These are phyloP conservation scores for Medicago ruthenica DNA, from an alignment of 306 rosid genomes.

Conservation along the genomic window DNA sequence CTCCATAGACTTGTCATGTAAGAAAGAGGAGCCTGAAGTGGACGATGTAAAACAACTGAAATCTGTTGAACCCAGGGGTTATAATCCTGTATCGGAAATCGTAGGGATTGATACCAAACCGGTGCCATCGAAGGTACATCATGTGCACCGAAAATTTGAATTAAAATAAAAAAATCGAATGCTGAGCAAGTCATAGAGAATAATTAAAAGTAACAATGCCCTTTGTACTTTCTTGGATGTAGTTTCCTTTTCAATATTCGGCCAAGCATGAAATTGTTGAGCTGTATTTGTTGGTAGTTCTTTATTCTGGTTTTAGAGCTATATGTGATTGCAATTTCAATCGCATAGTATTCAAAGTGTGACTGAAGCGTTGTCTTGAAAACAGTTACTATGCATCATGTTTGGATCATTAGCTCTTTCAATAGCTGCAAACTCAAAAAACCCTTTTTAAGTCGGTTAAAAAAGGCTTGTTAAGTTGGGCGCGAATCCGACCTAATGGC, in stretches of 20 bases:
- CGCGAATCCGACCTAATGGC: too few species aligned
- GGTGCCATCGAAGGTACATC: constrained; percentile 61
- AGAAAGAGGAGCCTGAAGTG: constrained; percentile 55
- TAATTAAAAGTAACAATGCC: constrained; percentile 32
- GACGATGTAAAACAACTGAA: constrained; percentile 46
- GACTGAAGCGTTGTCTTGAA: neutral
- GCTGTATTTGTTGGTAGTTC: constrained; percentile 35
- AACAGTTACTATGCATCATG: constrained; percentile 10
- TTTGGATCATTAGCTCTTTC: too few species aligned
- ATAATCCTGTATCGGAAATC: constrained; percentile 47
- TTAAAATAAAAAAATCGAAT: constrained; percentile 70
- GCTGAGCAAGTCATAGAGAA: constrained; percentile 52
- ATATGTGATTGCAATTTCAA: constrained; percentile 42
- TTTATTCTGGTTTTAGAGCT: constrained; percentile 10
- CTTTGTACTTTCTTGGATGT: constrained; percentile 34
- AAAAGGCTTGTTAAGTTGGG: too few species aligned
- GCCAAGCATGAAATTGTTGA: constrained; percentile 43
- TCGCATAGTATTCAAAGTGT: constrained; percentile 24
- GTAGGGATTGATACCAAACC: constrained; percentile 52
- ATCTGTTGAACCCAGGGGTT: constrained; percentile 61
- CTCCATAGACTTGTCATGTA: constrained; percentile 45
- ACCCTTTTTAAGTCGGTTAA: too few species aligned
- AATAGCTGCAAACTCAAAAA: too few species aligned
- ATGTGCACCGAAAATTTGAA: constrained; percentile 73
- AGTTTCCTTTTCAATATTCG: constrained; percentile 31